phyloP scores from a whole-genome alignment of 768 basidiomycete genomes.

The Naganishia friedmannii region DNA sequence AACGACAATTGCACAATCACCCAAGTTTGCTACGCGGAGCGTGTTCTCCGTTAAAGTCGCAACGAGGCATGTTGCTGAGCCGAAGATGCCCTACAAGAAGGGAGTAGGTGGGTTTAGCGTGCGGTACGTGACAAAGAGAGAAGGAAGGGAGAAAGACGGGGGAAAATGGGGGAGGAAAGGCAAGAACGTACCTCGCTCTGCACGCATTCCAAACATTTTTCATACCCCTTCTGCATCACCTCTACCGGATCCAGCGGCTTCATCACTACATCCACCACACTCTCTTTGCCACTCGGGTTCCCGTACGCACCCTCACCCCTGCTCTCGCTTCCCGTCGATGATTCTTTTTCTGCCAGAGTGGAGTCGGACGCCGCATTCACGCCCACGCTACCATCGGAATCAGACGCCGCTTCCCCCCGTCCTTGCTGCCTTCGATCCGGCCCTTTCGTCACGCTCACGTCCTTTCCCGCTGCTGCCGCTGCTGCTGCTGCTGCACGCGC shows the following conservation, averaged over 20 bases:
- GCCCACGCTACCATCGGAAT: too few species aligned
- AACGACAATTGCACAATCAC: constrained; percentile 70
- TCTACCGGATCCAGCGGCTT: constrained; percentile 53
- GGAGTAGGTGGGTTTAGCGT: constrained; percentile 11
- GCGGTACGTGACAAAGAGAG: too few species aligned
- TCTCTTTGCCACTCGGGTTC: too few species aligned
- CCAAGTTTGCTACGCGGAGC: constrained; percentile 48
- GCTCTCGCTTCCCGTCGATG: too few species aligned
- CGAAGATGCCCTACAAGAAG: constrained; percentile 55
- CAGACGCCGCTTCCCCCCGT: too few species aligned
- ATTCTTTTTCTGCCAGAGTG: too few species aligned
- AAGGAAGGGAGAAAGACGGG: too few species aligned
- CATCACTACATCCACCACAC: not conserved
- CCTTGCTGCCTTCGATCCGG: not conserved
- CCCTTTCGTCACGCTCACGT: too few species aligned
- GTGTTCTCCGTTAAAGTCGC: constrained; percentile 52
- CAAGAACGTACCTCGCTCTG: constrained; percentile 47
- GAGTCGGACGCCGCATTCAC: too few species aligned
- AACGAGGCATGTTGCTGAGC: constrained; percentile 55
- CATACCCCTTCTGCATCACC: constrained; percentile 56
- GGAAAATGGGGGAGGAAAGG: too few species aligned
- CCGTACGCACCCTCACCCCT: too few species aligned
- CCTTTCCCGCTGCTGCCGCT: too few species aligned
- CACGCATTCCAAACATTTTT: constrained; percentile 53
- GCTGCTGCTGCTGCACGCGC: not conserved